Conservation (phyloP, 2,329 filamentous ascomycete genomes). For the Epichloe typhina region DNA sequence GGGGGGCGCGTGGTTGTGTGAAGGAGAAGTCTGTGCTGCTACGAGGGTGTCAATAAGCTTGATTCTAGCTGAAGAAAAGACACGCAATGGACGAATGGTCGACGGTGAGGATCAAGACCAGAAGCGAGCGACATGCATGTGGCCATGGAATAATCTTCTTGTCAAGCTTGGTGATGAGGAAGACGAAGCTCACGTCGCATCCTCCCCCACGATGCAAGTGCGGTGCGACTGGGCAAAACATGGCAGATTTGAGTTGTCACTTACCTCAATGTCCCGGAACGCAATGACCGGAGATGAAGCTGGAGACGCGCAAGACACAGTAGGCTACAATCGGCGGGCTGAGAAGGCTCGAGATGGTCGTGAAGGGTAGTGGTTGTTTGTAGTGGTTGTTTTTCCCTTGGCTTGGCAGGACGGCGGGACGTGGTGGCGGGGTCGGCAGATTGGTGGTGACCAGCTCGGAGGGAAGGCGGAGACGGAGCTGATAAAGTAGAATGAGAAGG, state of each 20-base stretch:
- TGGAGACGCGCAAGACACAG: neutral
- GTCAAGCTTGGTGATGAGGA: neutral
- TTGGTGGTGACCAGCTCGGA: neutral
- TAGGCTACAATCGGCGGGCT: neutral
- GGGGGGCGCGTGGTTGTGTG: neutral
- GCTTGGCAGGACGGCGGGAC: constrained; percentile 3
- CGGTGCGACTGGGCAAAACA: neutral
- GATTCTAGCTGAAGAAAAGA: neutral
- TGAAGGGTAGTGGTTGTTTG: neutral
- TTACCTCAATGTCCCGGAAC: neutral
- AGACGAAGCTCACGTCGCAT: neutral
- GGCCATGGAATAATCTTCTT: neutral
- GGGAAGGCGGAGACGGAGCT: constrained; percentile 1
- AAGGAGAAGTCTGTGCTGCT: neutral
- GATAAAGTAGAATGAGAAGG: neutral
- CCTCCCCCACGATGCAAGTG: neutral
- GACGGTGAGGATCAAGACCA: neutral
- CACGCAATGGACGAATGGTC: neutral
- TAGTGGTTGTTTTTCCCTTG: neutral
- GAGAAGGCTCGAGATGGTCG: neutral
- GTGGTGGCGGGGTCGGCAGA: neutral
- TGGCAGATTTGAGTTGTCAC: neutral
- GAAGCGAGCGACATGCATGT: neutral
- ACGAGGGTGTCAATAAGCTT: neutral
- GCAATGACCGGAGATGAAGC: neutral